Conservation (phyloP, 2,329 filamentous ascomycete genomes). For the Fusarium foetens region DNA sequence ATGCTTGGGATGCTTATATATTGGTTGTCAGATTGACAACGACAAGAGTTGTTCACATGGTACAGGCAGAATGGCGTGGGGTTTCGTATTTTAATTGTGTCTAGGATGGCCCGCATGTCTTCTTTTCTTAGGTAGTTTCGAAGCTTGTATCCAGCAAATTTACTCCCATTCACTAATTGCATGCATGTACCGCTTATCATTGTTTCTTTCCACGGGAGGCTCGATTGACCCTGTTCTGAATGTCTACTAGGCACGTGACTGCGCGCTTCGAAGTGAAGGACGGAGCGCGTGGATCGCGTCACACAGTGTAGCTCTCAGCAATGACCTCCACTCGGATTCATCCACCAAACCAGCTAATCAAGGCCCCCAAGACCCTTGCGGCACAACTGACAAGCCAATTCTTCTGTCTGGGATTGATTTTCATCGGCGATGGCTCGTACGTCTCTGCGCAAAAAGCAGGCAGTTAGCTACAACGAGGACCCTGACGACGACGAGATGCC, state of each 20-base stretch:
- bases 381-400: neutral
- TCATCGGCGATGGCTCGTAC: slow-evolving; percentile 48
- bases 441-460: slow-evolving; percentile 48
- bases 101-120: too few relatives aligned
- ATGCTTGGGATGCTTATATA: neutral
- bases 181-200: neutral
- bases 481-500: slow-evolving; percentile 36
- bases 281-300: slow-evolving; percentile 40
- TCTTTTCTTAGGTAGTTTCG: neutral
- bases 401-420: neutral
- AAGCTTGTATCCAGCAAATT: neutral
- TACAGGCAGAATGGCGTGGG: neutral
- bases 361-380: neutral
- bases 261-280: slow-evolving; percentile 26
- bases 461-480: slow-evolving; percentile 48
- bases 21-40: neutral
- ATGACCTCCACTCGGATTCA: neutral
- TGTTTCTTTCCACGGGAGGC: neutral
- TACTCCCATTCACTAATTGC: neutral
- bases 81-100: neutral
- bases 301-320: neutral
- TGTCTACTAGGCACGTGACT: slow-evolving; percentile 35
- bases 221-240: neutral
- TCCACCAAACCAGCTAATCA: neutral
- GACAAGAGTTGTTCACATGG: neutral